phyloP scores from a whole-genome alignment of 148 eudicot genomes.

The Rhododendron mucronatum region DNA sequence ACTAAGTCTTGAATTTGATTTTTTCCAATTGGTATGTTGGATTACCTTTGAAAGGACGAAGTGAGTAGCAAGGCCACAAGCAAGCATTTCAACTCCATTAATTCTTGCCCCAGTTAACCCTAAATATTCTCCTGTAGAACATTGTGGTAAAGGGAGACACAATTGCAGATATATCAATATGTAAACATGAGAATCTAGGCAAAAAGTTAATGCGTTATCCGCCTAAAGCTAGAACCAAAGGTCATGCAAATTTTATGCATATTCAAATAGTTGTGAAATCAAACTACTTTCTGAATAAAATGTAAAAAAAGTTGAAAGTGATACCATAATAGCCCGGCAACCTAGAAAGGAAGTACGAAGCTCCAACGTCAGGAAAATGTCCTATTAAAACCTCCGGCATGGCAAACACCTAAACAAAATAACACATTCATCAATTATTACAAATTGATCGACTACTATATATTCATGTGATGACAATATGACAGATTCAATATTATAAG shows the following conservation, averaged over 20 bases:
- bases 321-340: conserved; percentile 42
- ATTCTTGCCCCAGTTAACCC: conserved; percentile 13
- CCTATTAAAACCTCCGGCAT: conserved; percentile 46
- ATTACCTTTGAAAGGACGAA: conserved; percentile 16
- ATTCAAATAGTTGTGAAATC: background rate
- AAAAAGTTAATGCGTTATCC: background rate
- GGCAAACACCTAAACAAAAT: conserved; percentile 30
- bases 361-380: conserved; percentile 41
- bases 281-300: background rate
- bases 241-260: too few relatives aligned
- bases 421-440: background rate
- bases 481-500: background rate
- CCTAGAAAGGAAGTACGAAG: conserved; percentile 35
- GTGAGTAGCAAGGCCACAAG: conserved; percentile 21
- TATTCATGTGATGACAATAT: background rate
- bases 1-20: background rate
- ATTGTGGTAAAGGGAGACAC: background rate
- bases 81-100: conserved; percentile 14
- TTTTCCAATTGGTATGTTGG: background rate
- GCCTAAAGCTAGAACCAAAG: too few relatives aligned
- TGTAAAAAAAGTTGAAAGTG: background rate
- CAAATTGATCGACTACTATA: background rate
- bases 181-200: background rate
- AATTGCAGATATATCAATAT: background rate
- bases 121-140: conserved; percentile 10